Conservation (phyloP, 1,284 basidiomycete genomes). For the Agaricales sp. region DNA sequence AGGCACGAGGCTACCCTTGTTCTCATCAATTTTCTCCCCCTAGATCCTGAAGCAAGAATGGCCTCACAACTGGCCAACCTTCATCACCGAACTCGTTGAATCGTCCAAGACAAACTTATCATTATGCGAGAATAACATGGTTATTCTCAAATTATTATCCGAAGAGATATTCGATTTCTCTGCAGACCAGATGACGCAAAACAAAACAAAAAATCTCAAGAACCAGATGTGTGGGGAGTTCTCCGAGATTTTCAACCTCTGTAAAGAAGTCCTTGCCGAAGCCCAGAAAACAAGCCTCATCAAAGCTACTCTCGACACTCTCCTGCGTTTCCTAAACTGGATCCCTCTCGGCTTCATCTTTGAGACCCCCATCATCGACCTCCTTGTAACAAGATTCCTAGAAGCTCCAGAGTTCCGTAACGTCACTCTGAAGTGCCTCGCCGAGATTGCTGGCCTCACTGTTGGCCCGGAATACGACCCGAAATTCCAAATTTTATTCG, state of each 20-base stretch:
- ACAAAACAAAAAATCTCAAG: slow-evolving; percentile 96
- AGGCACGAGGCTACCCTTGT: slow-evolving; percentile 14
- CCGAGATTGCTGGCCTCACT: slow-evolving; percentile 92
- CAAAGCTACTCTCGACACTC: slow-evolving; percentile 91
- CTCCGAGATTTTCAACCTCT: slow-evolving; percentile 92
- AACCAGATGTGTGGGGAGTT: slow-evolving; percentile 98
- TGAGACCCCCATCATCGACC: slow-evolving; percentile 96
- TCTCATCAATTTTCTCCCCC: slow-evolving; percentile 10
- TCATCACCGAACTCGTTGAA: slow-evolving; percentile 96
- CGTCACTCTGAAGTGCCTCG: slow-evolving; percentile 93
- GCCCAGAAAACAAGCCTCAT: slow-evolving; percentile 96
- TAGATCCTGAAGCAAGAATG: slow-evolving; percentile 99
- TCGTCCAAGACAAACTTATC: slow-evolving; percentile 95
- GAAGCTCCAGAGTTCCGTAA: slow-evolving; percentile 97
- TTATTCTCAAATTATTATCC: slow-evolving; percentile 93
- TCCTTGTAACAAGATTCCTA: slow-evolving; percentile 87
- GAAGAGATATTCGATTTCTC: slow-evolving; percentile 99
- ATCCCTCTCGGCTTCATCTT: slow-evolving; percentile 99
- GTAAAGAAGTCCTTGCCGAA: slow-evolving; percentile 93
- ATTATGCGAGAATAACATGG: slow-evolving; percentile 99
- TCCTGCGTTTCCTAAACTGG: slow-evolving; percentile 97
- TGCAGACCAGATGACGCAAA: slow-evolving; percentile 97
- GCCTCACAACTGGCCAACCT: slow-evolving; percentile 99
- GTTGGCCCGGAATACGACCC: slow-evolving; percentile 98
- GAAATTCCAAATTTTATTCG: slow-evolving; percentile 97